A percentile compares a stretch with the other conserved stretches of the same genome.
Conservation (phyloP, 768 basidiomycete genomes). For the Mrakia frigida region DNA sequence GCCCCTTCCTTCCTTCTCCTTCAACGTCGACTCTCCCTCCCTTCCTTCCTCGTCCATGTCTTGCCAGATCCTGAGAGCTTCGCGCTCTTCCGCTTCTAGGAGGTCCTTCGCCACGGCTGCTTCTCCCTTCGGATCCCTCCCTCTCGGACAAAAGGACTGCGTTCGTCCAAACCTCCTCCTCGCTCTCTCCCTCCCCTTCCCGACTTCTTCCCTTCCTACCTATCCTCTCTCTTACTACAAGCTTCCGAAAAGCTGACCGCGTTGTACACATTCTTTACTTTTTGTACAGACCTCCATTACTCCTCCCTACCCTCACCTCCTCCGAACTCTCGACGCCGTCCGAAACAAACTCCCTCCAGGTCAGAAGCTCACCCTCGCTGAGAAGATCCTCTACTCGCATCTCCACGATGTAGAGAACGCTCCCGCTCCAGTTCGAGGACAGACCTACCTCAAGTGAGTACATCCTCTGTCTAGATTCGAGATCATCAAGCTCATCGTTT, state of each 20-base stretch:
- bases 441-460: constrained; percentile 68
- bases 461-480: not conserved
- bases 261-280: too few relatives aligned
- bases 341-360: constrained; percentile 59
- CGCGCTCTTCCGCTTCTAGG: not conserved
- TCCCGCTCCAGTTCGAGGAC: constrained; percentile 61
- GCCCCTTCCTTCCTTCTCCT: not conserved
- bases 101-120: constrained; percentile 4
- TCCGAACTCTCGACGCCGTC: constrained; percentile 64
- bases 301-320: constrained; percentile 71
- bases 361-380: constrained; percentile 83
- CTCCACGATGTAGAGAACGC: constrained; percentile 68
- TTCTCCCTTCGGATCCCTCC: not conserved
- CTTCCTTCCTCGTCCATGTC: constrained; percentile 1
- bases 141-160: constrained; percentile 30
- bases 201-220: not conserved
- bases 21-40: constrained; percentile 1
- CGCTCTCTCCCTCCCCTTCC: not conserved
- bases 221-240: not conserved
- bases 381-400: constrained; percentile 96
- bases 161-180: constrained; percentile 12
- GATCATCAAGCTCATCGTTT: not conserved
- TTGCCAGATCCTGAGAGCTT: not conserved
- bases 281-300: constrained; percentile 56
- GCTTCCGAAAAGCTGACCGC: not conserved